Conservation (phyloP, 2,329 filamentous ascomycete genomes). For the Pseudogymnoascus pannorum region DNA sequence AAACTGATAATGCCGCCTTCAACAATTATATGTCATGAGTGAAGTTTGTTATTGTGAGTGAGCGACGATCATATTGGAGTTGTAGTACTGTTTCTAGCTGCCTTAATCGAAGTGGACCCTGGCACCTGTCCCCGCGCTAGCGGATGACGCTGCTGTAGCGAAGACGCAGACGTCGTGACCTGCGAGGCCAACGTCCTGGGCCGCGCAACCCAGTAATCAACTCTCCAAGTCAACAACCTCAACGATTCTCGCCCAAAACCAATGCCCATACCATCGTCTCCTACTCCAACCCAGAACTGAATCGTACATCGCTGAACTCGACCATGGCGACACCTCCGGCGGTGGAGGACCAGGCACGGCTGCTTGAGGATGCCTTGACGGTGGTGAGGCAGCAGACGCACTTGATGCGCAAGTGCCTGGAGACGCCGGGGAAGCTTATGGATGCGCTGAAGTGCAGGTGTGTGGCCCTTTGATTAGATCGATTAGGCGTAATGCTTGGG, state of each 20-base stretch:
- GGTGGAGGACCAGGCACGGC: conserved; percentile 75
- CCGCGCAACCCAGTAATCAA: conserved; percentile 5
- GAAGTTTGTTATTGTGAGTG: not conserved
- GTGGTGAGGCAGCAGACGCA: conserved; percentile 96
- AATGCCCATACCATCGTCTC: not conserved
- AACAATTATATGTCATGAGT: not conserved
- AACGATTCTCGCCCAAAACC: not conserved
- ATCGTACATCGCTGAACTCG: conserved; percentile 12
- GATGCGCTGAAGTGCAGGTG: conserved; percentile 99
- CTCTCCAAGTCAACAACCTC: not conserved
- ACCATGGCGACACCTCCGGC: conserved; percentile 50
- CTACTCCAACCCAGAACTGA: not conserved
- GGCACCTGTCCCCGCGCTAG: conserved; percentile 1
- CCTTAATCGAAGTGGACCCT: not conserved
- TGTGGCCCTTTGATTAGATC: conserved; percentile 29
- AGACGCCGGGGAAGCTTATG: conserved; percentile 97
- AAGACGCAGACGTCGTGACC: conserved; percentile 8
- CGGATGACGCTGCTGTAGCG: conserved; percentile 8
- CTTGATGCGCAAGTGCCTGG: conserved; percentile 95
- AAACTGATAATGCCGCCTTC: not conserved
- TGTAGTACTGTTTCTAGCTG: not conserved
- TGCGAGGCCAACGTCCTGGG: conserved; percentile 7
- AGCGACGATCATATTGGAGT: conserved; percentile 1
- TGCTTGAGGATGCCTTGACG: conserved; percentile 93
- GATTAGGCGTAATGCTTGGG: conserved; percentile 11